Evolutionary conservation across 1,139 yeast genomes (phyloP).

Genomic region (Candida tropicalis): DNA sequence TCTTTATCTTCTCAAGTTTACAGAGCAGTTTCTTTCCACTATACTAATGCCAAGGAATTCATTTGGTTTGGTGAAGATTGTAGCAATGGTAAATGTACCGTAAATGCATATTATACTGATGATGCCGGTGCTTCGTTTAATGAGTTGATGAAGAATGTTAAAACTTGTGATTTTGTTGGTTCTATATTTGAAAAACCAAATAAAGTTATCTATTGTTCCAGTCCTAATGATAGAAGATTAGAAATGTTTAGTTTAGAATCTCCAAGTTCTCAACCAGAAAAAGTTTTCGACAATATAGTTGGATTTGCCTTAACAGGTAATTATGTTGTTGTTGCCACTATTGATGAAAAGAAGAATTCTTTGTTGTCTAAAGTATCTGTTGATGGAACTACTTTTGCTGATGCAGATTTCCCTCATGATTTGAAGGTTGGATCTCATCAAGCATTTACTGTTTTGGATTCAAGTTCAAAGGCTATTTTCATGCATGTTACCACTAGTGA

Average conservation of each 20-base stretch:
- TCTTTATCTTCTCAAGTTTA: conserved; percentile 33
- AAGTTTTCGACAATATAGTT: conserved; percentile 34
- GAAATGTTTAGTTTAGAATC: conserved; percentile 31
- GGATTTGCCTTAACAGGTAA: conserved; percentile 51
- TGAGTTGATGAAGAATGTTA: conserved; percentile 51
- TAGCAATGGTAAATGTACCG: conserved; percentile 50
- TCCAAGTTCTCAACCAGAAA: conserved; percentile 25
- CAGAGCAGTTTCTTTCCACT: conserved; percentile 58
- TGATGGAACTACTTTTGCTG: conserved; percentile 81
- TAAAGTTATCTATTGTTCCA: conserved; percentile 65
- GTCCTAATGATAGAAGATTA: conserved; percentile 22
- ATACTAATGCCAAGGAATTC: conserved; percentile 54
- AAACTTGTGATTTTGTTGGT: conserved; percentile 69
- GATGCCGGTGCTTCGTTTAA: conserved; percentile 68
- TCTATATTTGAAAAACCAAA: conserved; percentile 49
- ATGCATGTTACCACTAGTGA: conserved; percentile 76
- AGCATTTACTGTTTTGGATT: conserved; percentile 84
- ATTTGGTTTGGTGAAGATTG: conserved; percentile 75
- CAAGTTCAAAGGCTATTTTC: conserved; percentile 73
- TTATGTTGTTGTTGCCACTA: conserved; percentile 79
- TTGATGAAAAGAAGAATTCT: conserved; percentile 42
- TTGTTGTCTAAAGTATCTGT: conserved; percentile 74
- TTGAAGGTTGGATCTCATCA: conserved; percentile 63
- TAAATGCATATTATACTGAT: conserved; percentile 59
- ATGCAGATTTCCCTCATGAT: conserved; percentile 76